Percentiles rank a stretch among this genome's conserved stretches.
Evolutionary conservation across 495 filamentous ascomycete genomes (phyloP).

Genomic region (Patellaria atrata): DNA sequence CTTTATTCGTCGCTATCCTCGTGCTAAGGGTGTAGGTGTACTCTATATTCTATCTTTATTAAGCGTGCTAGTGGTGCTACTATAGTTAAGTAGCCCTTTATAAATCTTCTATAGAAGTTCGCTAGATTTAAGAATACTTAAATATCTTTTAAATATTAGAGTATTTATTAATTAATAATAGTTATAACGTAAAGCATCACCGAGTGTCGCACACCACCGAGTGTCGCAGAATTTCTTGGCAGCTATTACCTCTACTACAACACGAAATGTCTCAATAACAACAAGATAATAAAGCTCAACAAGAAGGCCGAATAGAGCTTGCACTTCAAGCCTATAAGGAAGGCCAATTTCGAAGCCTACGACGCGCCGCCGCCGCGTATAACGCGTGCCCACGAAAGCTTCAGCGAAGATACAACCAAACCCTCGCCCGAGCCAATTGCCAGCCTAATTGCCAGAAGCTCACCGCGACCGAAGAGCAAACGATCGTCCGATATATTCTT

Average conservation of each 20-base stretch:
- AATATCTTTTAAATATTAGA: too few species aligned
- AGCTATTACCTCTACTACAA: background rate
- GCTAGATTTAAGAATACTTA: constrained; percentile 24
- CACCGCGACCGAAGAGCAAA: constrained; percentile 21
- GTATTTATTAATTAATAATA: too few species aligned
- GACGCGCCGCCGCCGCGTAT: constrained; percentile 9
- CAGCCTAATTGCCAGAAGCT: constrained; percentile 20
- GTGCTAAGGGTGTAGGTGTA: constrained; percentile 8
- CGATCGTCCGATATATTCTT: constrained; percentile 27
- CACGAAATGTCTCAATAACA: background rate
- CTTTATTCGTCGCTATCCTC: constrained; percentile 18
- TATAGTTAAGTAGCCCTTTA: constrained; percentile 17
- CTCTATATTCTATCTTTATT: constrained; percentile 14
- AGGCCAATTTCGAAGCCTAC: background rate
- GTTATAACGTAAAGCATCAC: too few species aligned
- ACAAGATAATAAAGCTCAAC: constrained; percentile 1
- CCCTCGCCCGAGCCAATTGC: constrained; percentile 7
- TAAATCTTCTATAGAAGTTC: constrained; percentile 28
- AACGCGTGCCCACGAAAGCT: constrained; percentile 7
- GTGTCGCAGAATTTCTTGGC: too few species aligned
- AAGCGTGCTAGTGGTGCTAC: constrained; percentile 7
- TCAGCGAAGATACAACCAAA: constrained; percentile 2
- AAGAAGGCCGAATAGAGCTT: constrained; percentile 11
- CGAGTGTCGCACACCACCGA: constrained; percentile 4
- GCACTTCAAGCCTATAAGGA: constrained; percentile 9